Evolutionary conservation across 345 rosid genomes (phyloP).

Genomic region (Nephelium lappaceum): DNA sequence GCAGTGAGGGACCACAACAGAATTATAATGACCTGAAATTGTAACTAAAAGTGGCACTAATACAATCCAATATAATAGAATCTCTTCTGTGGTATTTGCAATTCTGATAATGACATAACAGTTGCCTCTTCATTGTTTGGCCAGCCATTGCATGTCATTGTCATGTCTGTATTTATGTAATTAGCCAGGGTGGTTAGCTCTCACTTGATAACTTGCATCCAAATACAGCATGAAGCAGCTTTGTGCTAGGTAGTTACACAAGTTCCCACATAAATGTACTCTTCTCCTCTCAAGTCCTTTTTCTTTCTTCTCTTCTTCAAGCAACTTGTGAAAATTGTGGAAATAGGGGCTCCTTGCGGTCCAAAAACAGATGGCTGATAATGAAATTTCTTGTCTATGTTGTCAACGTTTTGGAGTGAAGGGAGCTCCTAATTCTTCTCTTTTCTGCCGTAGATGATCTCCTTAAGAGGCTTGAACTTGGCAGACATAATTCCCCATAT

Average conservation of each 20-base stretch:
- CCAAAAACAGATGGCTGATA: slow-evolving; percentile 18
- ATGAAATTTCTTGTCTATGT: neutral
- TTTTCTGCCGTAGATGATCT: slow-evolving; percentile 4
- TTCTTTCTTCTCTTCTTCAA: too few relatives aligned
- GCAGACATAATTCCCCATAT: neutral
- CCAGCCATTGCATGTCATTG: neutral
- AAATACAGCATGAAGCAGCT: too few relatives aligned
- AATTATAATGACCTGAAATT: neutral
- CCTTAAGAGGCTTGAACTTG: neutral
- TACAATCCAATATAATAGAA: neutral
- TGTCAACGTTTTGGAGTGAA: slow-evolving; percentile 23
- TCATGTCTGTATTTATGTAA: neutral
- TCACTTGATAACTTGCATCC: too few relatives aligned
- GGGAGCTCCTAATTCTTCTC: slow-evolving; percentile 35
- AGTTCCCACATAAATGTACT: too few relatives aligned
- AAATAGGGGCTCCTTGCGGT: too few relatives aligned
- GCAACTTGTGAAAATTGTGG: too few relatives aligned
- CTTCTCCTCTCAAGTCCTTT: too few relatives aligned
- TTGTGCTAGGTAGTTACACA: too few relatives aligned
- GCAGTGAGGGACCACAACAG: neutral
- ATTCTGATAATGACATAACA: neutral
- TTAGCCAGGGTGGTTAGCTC: slow-evolving; percentile 2
- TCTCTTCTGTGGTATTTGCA: neutral
- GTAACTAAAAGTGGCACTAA: neutral
- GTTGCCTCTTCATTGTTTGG: neutral